Evolutionary conservation across 768 basidiomycete species (phyloP).

Genomic region (Sarcomyxa edulis): DNA sequence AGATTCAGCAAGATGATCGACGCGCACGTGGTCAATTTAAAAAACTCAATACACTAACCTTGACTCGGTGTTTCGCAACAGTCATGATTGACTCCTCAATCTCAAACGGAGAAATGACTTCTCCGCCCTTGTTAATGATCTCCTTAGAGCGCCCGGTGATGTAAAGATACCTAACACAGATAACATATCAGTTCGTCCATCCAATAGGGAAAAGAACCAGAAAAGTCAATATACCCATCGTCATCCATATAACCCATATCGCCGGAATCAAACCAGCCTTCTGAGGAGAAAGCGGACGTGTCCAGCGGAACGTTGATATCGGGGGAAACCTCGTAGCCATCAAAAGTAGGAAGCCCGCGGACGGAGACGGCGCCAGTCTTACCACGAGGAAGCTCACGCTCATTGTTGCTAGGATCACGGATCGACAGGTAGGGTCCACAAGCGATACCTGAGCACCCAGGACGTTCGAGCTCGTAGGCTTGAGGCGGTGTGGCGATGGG

Average conservation of each 20-base stretch:
- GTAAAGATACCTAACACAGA: no score
- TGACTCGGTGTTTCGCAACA: constrained; percentile 33
- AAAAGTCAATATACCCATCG: constrained; percentile 47
- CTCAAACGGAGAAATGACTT: constrained; percentile 58
- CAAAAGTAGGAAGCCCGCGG: constrained; percentile 48
- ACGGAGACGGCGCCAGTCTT: constrained; percentile 48
- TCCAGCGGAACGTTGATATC: constrained; percentile 38
- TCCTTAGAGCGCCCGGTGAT: no score
- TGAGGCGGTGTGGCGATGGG: constrained; percentile 41
- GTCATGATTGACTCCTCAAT: constrained; percentile 50
- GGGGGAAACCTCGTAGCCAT: constrained; percentile 41
- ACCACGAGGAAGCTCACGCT: constrained; percentile 31
- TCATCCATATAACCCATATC: constrained; percentile 42
- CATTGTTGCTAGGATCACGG: constrained; percentile 29
- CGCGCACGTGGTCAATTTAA: background rate
- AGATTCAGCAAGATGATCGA: background rate
- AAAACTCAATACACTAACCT: constrained; percentile 18
- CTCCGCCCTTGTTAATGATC: constrained; percentile 56
- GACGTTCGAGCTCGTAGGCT: constrained; percentile 37
- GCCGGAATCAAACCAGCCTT: constrained; percentile 51
- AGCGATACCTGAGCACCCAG: constrained; percentile 41
- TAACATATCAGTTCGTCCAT: no score
- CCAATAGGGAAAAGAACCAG: no score
- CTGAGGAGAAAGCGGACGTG: constrained; percentile 39
- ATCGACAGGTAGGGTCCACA: constrained; percentile 44